A percentile compares a stretch with the other conserved stretches of the same genome.
Evolutionary conservation across 2,329 filamentous ascomycete genomes (phyloP).

Genomic region (Ophiostoma triangulosporum): DNA sequence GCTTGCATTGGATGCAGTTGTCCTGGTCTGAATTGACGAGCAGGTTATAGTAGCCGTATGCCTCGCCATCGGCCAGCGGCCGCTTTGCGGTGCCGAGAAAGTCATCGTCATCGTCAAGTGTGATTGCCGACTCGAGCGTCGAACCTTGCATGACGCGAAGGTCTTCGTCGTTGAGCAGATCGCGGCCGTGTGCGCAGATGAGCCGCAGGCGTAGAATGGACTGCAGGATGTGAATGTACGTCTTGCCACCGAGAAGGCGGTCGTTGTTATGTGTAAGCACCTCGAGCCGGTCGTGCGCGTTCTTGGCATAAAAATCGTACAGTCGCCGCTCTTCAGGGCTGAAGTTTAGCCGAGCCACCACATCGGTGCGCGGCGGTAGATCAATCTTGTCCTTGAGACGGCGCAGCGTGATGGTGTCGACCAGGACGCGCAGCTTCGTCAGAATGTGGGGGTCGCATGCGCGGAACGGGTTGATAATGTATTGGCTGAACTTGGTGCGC

Average conservation of each 20-base stretch:
- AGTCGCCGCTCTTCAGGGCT: conserved; percentile 58
- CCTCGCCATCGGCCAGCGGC: conserved; percentile 53
- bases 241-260: conserved; percentile 62
- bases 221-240: conserved; percentile 88
- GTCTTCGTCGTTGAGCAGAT: conserved; percentile 76
- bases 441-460: conserved; percentile 72
- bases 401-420: conserved; percentile 87
- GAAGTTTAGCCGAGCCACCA: conserved; percentile 63
- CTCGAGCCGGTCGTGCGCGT: conserved; percentile 67
- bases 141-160: conserved; percentile 66
- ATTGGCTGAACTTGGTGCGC: conserved; percentile 57
- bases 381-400: conserved; percentile 86
- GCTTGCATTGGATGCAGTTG: conserved; percentile 55
- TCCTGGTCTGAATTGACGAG: conserved; percentile 74
- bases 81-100: conserved; percentile 28
- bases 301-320: conserved; percentile 73
- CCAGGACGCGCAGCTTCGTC: conserved; percentile 71
- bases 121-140: conserved; percentile 75
- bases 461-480: conserved; percentile 79
- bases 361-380: conserved; percentile 60
- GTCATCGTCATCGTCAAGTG: conserved; percentile 68
- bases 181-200: conserved; percentile 87
- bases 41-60: conserved; percentile 73
- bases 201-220: conserved; percentile 80
- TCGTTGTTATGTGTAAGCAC: conserved; percentile 54